Evolutionary conservation across 1,284 basidiomycete species (phyloP).

Genomic region (Moesziomyces globuligerus): DNA sequence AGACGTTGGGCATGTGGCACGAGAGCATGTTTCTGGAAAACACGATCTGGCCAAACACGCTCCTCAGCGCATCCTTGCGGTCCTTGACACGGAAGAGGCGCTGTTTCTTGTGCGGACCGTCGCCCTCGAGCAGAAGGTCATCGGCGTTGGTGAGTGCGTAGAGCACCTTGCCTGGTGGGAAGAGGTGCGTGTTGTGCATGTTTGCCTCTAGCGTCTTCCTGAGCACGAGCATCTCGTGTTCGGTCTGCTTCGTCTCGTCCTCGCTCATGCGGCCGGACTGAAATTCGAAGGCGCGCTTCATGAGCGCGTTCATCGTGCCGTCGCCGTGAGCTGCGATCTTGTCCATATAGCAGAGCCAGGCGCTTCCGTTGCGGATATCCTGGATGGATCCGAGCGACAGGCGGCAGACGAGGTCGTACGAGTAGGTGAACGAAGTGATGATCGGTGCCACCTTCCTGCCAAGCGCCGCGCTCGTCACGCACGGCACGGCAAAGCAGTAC

Average conservation of each 20-base stretch:
- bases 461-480: slow-evolving; percentile 73
- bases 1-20: slow-evolving; percentile 74
- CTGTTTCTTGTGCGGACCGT: slow-evolving; percentile 3
- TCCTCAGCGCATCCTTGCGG: slow-evolving; percentile 23
- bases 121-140: slow-evolving; percentile 23
- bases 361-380: slow-evolving; percentile 78
- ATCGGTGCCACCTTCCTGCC: slow-evolving; percentile 73
- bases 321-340: slow-evolving; percentile 24
- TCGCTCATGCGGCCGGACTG: slow-evolving; percentile 35
- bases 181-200: slow-evolving; percentile 79
- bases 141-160: slow-evolving; percentile 80
- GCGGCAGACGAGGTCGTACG: slow-evolving; percentile 81
- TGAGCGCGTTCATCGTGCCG: slow-evolving; percentile 42
- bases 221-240: slow-evolving; percentile 71
- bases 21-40: slow-evolving; percentile 83
- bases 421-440: slow-evolving; percentile 81
- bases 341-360: slow-evolving; percentile 80
- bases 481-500: slow-evolving; percentile 83
- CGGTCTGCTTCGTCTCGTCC: slow-evolving; percentile 6
- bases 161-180: slow-evolving; percentile 80
- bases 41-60: slow-evolving; percentile 81
- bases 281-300: slow-evolving; percentile 52
- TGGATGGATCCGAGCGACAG: slow-evolving; percentile 80
- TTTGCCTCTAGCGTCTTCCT: slow-evolving; percentile 85
- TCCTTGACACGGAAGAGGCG: slow-evolving; percentile 35